Percentiles rank a stretch among this genome's conserved stretches.
Conservation (phyloP, 2,329 filamentous ascomycete species). For the Dactylellina parvicollis region DNA sequence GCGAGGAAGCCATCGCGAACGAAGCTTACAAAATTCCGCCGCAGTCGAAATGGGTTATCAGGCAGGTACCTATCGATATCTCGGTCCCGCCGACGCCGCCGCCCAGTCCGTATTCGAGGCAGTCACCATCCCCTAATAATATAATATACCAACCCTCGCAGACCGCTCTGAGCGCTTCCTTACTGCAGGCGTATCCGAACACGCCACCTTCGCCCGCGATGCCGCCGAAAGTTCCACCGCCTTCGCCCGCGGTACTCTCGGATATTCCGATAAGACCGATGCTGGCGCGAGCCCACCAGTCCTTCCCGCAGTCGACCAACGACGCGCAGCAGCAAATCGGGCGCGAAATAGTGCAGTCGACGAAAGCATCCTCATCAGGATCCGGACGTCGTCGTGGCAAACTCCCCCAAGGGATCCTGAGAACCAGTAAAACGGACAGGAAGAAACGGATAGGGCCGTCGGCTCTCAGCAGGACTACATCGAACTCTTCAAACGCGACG, state of each 20-base stretch:
- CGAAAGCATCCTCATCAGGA: slow-evolving; percentile 11
- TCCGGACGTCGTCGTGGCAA: slow-evolving; percentile 16
- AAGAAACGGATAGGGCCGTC: slow-evolving; percentile 27
- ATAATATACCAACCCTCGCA: slow-evolving; percentile 56
- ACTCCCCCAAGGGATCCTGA: slow-evolving; percentile 28
- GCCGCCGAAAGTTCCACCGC: slow-evolving; percentile 52
- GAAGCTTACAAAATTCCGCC: slow-evolving; percentile 52
- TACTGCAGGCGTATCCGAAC: slow-evolving; percentile 56
- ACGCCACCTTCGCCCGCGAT: slow-evolving; percentile 56
- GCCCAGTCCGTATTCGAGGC: slow-evolving; percentile 56
- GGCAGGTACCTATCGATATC: slow-evolving; percentile 55
- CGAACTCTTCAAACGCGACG: slow-evolving; percentile 48
- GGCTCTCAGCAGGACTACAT: slow-evolving; percentile 33
- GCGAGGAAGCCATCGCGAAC: slow-evolving; percentile 56
- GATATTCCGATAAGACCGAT: slow-evolving; percentile 30
- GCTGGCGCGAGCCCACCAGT: slow-evolving; percentile 44
- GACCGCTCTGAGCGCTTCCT: slow-evolving; percentile 56
- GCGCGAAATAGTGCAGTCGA: slow-evolving; percentile 33
- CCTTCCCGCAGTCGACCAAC: slow-evolving; percentile 42
- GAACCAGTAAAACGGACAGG: slow-evolving; percentile 25
- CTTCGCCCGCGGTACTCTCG: slow-evolving; percentile 37
- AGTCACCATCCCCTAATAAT: slow-evolving; percentile 49
- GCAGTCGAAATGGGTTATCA: slow-evolving; percentile 53
- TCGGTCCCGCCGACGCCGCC: slow-evolving; percentile 57
- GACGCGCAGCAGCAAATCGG: slow-evolving; percentile 42